Evolutionary conservation across 768 basidiomycete genomes (phyloP), one percentile per base, ranked within the genome.

Genomic region (Lactarius psammicola): DNA sequence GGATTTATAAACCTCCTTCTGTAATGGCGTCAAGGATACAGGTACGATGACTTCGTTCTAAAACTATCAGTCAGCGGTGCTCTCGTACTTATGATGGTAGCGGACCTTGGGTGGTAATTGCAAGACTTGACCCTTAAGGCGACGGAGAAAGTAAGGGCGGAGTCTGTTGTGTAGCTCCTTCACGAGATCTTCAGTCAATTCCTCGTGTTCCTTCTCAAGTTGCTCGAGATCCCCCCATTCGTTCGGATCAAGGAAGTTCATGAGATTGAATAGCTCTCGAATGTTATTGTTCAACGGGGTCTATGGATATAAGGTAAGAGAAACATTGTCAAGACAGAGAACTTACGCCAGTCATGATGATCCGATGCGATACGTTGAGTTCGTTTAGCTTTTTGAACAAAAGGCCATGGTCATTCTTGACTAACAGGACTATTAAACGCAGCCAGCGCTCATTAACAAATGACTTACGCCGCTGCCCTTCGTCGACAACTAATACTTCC

Each of bases 261-360:
- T 94, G 51, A 99, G 81, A 75, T 95, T 98, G 81, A 98, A 96
- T 30, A 99, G 77, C 76, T 99, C 97, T 56, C 93, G 84, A 28
- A 99, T 89, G 73, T 98, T 98, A 79, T 98, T 98, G 76, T 98
- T 98, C 64, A 98, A 76, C 0, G 96, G 96, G 0, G 97, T 98
- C 84, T 94, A 65, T 23, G 42, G 10, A 44, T 44, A 49, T 44
- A 38, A 26, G 49, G 60, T 71, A 28, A 71, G 60, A 57, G 20
- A 17, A 31, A 15, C 17, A 55, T 40, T 62, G 57, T 38, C 31
- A 56, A 68, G 60, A 46, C 30, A 9, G 31, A 44, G 34, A 10
- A 73, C 84, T 73, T 74, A 89, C 88, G 57, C 94, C 93, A 54
- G 95, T 95, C 86, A 95, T 89, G 59, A 96, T 88, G 18, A 97